A percentile compares a stretch with the other conserved stretches of the same genome.
Evolutionary conservation across 176 grass and related monocot genomes (phyloP).

Genomic region (Carex scoparia): DNA sequence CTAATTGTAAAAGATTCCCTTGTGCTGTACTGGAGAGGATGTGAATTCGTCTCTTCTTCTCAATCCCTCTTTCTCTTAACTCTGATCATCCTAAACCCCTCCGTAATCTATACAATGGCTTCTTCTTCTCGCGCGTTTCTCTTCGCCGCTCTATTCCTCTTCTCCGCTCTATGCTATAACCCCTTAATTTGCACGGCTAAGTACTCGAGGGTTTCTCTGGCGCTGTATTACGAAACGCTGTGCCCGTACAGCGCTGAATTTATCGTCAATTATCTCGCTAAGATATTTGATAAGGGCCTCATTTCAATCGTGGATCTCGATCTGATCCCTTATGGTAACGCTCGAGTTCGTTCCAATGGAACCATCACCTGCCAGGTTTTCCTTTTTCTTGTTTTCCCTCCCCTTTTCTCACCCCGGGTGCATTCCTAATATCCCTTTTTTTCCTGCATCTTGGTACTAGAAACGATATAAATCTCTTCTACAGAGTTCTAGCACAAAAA

Average conservation of each 20-base stretch:
- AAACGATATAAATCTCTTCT: neutral
- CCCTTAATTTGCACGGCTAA: neutral
- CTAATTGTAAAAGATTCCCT: no score
- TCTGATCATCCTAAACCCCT: neutral
- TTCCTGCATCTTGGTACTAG: neutral
- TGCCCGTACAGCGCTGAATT: constrained; percentile 73
- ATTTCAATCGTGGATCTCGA: constrained; percentile 55
- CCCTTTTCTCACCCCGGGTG: neutral
- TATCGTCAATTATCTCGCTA: constrained; percentile 59
- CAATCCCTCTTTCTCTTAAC: neutral
- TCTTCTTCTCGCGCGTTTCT: constrained; percentile 7
- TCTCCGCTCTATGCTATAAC: neutral
- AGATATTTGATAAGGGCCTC: constrained; percentile 58
- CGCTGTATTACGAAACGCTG: constrained; percentile 78
- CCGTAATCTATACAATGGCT: constrained; percentile 12
- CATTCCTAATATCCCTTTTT: neutral
- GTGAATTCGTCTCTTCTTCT: neutral
- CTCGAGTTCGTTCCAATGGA: constrained; percentile 44
- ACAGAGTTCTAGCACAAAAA: neutral
- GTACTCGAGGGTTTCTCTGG: constrained; percentile 45
- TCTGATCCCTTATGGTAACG: constrained; percentile 79
- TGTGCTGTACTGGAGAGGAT: no score
- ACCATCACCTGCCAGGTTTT: constrained; percentile 71
- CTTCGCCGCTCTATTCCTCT: neutral
- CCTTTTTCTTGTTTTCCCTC: neutral